Percentiles rank a stretch among this genome's conserved stretches.
These are phyloP conservation scores for Lachancea sp. DNA, from an alignment of 805 yeast species.

Conservation along the genomic window DNA sequence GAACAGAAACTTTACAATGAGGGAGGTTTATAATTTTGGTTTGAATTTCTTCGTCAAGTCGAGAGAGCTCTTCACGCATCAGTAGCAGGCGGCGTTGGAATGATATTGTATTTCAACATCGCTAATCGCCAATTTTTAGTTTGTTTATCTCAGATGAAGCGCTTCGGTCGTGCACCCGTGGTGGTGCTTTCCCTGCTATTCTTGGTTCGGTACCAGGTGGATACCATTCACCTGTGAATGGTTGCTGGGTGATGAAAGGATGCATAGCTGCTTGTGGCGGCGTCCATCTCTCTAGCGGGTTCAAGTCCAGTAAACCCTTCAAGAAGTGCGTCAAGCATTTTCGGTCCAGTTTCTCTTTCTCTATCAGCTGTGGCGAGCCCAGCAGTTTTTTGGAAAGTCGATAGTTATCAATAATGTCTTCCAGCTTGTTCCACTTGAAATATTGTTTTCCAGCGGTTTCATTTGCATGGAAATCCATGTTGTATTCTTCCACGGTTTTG, in stretches of 20 bases:
- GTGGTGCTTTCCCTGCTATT: constrained; percentile 9
- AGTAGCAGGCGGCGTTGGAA: too few relatives aligned
- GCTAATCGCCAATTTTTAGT: constrained; percentile 16
- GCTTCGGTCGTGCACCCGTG: constrained; percentile 15
- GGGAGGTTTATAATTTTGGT: background rate
- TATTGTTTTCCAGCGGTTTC: constrained; percentile 85
- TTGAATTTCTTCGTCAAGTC: too few relatives aligned
- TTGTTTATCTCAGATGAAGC: constrained; percentile 16
- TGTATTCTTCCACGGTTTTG: constrained; percentile 48
- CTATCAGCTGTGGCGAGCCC: constrained; percentile 37
- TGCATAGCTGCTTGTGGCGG: constrained; percentile 93
- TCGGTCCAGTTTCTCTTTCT: constrained; percentile 69
- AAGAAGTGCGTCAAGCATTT: constrained; percentile 70
- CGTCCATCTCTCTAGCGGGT: constrained; percentile 93
- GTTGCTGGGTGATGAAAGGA: constrained; percentile 72
- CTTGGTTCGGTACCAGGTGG: constrained; percentile 39
- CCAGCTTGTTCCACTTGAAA: constrained; percentile 57
- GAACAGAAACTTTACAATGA: background rate
- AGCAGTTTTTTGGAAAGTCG: constrained; percentile 54
- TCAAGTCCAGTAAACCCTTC: constrained; percentile 67
- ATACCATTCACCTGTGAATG: constrained; percentile 47
- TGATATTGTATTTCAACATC: too few relatives aligned
- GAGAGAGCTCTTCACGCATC: too few relatives aligned
- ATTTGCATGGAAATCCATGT: constrained; percentile 28
- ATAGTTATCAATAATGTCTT: constrained; percentile 73